Base-by-base conservation (phyloP, 2,329 filamentous ascomycete species). In the Pseudogymnoascus sp. region DNA sequence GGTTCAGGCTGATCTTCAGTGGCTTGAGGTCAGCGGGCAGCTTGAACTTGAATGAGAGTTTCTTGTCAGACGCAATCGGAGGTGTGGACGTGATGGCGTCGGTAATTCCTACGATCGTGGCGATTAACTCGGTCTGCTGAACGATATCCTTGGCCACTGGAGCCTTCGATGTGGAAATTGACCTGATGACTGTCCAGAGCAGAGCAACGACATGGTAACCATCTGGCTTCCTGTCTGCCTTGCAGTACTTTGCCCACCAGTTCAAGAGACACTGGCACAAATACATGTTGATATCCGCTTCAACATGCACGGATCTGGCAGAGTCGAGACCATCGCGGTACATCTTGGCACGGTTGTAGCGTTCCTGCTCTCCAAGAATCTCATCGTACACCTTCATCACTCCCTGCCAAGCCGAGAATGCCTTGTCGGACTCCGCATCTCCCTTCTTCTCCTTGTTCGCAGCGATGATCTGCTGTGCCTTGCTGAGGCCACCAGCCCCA, bases 211-310 rank as follows among this genome's bases (percentile, higher is more conserved):
- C 73, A 42, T 77, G 73, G 58, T 75, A 72, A 6, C 72, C 70
- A n/a, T 73, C 68, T 10, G 58, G 33, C 62, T 72, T 72, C 59
- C 69, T 71, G 35, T 65, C 62, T 62, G 72, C 61, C 65, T 72
- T 69, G 61, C 75, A 76, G 27, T 73, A 73, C 13, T 71, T 67
- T 15, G 78, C 74, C 80, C 80, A 83, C 73, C 80, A 78, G 29
- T 73, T 71, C 8, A 82, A 65, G 3, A 83, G 70, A 38, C 76
- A 74, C 63, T 78, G 79, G 39, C 83, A 70, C 66, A 80, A 77
- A 67, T 79, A 83, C 0, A 80, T 72, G 27, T 73, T 68, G 7
- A 73, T 65, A 44, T 75, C 73, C 13, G 66, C 65, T 61, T 74
- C 72, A 5, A 75, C 63, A 41, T 70, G 67, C 15, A 59, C 48